Conservation (phyloP, 208 protist genomes). For the Herpetomonas samuelpessoai region DNA sequence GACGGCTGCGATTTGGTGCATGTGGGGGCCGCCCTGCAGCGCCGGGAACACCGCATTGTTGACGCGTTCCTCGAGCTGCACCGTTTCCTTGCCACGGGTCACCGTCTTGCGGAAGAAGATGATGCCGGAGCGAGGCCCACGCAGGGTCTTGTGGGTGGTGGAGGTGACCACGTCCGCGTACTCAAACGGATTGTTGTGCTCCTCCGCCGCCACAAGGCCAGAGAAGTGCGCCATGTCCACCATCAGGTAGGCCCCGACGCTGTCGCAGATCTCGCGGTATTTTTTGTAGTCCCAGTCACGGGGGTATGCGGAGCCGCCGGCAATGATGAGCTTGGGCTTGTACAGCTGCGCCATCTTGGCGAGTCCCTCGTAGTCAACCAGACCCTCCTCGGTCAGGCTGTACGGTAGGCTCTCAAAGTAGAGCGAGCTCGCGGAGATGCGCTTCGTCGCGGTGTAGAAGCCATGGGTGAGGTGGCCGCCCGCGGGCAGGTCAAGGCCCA, state of each 20-base stretch:
- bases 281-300: constrained; percentile 96
- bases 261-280: constrained; percentile 87
- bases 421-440: constrained; percentile 96
- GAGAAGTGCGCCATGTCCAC: constrained; percentile 99
- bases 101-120: constrained; percentile 97
- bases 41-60: constrained; percentile 98
- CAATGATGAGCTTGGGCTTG: constrained; percentile 95
- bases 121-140: constrained; percentile 97
- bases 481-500: constrained; percentile 94
- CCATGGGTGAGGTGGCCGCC: constrained; percentile 97
- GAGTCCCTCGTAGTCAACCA: constrained; percentile 97
- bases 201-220: constrained; percentile 91
- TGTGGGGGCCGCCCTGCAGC: constrained; percentile 98
- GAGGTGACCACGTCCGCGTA: constrained; percentile 98
- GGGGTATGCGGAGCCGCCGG: constrained; percentile 96
- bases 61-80: constrained; percentile 92
- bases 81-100: constrained; percentile 42
- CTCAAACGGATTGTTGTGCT: constrained; percentile 93
- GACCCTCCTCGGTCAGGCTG: constrained; percentile 84
- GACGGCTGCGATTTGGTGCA: constrained; percentile 97
- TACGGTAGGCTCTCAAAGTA: constrained; percentile 99
- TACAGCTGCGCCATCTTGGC: constrained; percentile 88
- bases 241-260: constrained; percentile 91
- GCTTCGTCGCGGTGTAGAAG: constrained; percentile 97
- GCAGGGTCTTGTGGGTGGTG: constrained; percentile 99